phyloP scores from a whole-genome alignment of 2,329 filamentous ascomycete species.

The Daldinia sp. region DNA sequence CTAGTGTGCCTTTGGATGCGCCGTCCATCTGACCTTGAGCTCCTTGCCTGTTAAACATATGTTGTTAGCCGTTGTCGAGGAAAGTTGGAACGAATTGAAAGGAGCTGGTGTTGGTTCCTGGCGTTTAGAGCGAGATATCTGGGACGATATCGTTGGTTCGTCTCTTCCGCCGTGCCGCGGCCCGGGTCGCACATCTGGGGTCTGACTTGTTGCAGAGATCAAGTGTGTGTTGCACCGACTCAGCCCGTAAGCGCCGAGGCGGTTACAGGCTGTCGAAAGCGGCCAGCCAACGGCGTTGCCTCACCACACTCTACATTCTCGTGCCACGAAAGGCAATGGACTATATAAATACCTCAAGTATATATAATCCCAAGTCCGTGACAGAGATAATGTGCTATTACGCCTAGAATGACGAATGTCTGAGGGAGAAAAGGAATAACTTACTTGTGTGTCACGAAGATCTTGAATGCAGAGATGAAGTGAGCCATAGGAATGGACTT shows the following conservation, averaged over 20 bases:
- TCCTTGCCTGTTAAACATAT: slow-evolving; percentile 71
- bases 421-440: slow-evolving; percentile 47
- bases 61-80: slow-evolving; percentile 33
- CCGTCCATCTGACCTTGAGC: slow-evolving; percentile 80
- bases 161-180: slow-evolving; percentile 11
- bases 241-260: slow-evolving; percentile 25
- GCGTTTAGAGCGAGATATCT: slow-evolving; percentile 11
- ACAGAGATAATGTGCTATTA: not conserved
- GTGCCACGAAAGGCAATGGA: not conserved
- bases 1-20: slow-evolving; percentile 77
- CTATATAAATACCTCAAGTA: not conserved
- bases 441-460: slow-evolving; percentile 91
- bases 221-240: slow-evolving; percentile 5
- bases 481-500: slow-evolving; percentile 80
- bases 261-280: not conserved
- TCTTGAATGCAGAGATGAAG: slow-evolving; percentile 86
- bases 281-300: not conserved
- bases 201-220: slow-evolving; percentile 14
- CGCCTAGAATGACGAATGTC: not conserved
- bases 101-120: slow-evolving; percentile 5
- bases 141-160: not conserved
- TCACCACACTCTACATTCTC: not conserved
- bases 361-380: not conserved
- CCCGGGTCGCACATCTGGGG: slow-evolving; percentile 1
- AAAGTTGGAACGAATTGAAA: not conserved